Evolutionary conservation across 2,329 filamentous ascomycete genomes (phyloP), one percentile per base, ranked within the genome.

Genomic region (Claviceps arundinis): DNA sequence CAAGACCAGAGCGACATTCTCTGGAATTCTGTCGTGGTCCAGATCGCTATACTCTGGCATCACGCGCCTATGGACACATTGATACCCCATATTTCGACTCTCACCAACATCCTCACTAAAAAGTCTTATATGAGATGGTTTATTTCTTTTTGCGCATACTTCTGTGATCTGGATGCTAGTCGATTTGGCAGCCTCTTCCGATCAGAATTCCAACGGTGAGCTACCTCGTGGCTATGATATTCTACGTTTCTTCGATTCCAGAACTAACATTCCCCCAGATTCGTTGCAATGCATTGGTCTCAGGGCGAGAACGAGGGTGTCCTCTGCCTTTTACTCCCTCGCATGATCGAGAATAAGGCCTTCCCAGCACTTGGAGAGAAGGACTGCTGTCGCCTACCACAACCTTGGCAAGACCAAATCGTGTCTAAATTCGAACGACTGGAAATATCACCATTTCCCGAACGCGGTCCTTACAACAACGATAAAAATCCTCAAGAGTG

Each of bases 141-240:
- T 64, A 76, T 97, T 44, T 77, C 82, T 0, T 95, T 97, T 66
- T 96, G 89, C 67, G 84, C 84, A 14, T 83, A 87, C 50, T 83
- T 93, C 58, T 84, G 87, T 0, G 78, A 88, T 51, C 73, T 94
- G 38, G 83, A 89, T 46, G 64, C 76, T 1, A 78, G 84, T 50
- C 78, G 87, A 41, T 98, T 97, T 62, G 78, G 82, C 51, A 83
- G 81, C 56, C 72, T 96, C n/a, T 76, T 95, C 37, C 73, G 90
- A 7, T 84, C 81, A 40, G 82, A 87, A 53, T 89, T 97, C 59
- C 87, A 94, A 65, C 88, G 80, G 78, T 87, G 69, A 65, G 70
- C 44, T n/a, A 14, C 14, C n/a, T 16, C 5, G 5, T 3, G n/a
- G 34, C 17, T 4, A 34, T 34, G 30, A 34, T 34, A 9, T 3